Evolutionary conservation across 805 yeast genomes (phyloP), one percentile per base, ranked within the genome.

Genomic region (Dipodascopsis tothii): DNA sequence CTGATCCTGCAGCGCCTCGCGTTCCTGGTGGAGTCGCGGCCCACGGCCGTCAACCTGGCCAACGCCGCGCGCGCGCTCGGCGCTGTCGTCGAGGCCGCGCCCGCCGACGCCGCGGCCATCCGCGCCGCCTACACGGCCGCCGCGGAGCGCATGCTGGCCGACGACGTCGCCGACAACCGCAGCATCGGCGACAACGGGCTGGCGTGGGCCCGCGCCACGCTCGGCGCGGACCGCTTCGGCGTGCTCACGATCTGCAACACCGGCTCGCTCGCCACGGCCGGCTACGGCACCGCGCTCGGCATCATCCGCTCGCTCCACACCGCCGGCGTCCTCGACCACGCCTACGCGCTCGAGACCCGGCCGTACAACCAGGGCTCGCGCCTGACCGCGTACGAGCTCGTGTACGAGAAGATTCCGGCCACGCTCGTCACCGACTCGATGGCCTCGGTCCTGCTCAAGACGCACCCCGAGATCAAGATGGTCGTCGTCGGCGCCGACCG

Each of bases 341-440:
- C 50, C 0, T 92, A 79, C 56, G 90, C 95, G 4, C 72, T 90
- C 57, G 98, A 90, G 60, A 90, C 98, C 0, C 74, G 98, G 56
- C 98, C 98, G 1, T 92, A 90, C 61, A 87, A 90, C 62, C 97
- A 90, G 67, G 98, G 98, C 6, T 85, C 96, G 0, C 75, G 95
- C 53, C 70, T 90, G 46, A 90, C 97, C 0, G 88, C 96, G 0
- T 90, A 78, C 63, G 98, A 90, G 62, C 72, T 90, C 37, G 80
- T 84, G 14, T 80, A 83, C 56, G 97, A 90, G 51, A 60, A 75
- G 18, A 84, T 92, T 34, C 97, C 97, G 14, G 79, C 92, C 39
- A 85, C 95, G 1, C 68, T 90, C 48, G 76, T 90, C 50, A 82
- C 96, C 7, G 98, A 90, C 60, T 83, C 86, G 46, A 88, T 90